Evolutionary conservation across 768 basidiomycete genomes (phyloP).

Genomic region (Melanogaster broomeanus): DNA sequence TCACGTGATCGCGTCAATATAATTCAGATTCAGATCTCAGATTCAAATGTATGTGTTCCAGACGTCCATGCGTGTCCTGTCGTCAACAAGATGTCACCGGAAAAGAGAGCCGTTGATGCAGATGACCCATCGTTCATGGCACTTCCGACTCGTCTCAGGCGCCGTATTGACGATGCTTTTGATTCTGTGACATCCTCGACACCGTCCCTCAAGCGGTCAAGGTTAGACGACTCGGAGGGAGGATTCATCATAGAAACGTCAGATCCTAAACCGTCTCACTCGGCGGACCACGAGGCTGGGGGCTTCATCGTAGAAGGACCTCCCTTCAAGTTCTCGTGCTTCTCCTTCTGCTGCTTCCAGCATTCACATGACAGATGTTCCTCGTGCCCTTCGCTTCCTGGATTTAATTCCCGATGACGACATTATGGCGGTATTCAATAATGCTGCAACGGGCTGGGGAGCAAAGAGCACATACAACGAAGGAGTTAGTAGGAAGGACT

Average conservation of each 20-base stretch:
- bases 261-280: conserved; percentile 10
- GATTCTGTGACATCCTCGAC: conserved; percentile 25
- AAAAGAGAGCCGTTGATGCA: not conserved
- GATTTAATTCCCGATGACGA: conserved; percentile 75
- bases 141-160: conserved; percentile 44
- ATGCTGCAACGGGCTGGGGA: conserved; percentile 75
- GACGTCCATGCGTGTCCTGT: not conserved
- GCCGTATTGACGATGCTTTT: conserved; percentile 56
- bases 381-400: conserved; percentile 60
- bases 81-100: conserved; percentile 12
- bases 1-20: not conserved
- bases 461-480: conserved; percentile 32
- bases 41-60: not conserved
- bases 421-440: conserved; percentile 68
- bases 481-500: conserved; percentile 65
- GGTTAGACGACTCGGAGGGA: conserved; percentile 19
- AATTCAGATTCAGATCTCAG: not conserved
- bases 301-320: conserved; percentile 33
- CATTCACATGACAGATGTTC: conserved; percentile 59
- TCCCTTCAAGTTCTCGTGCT: conserved; percentile 8
- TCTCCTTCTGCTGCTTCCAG: conserved; percentile 15
- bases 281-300: conserved; percentile 22
- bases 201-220: not conserved
- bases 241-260: conserved; percentile 37
- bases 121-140: conserved; percentile 38